Evolutionary conservation across 768 basidiomycete species (phyloP), one percentile per base, ranked within the genome.

Genomic region (Paxillus involutus): DNA sequence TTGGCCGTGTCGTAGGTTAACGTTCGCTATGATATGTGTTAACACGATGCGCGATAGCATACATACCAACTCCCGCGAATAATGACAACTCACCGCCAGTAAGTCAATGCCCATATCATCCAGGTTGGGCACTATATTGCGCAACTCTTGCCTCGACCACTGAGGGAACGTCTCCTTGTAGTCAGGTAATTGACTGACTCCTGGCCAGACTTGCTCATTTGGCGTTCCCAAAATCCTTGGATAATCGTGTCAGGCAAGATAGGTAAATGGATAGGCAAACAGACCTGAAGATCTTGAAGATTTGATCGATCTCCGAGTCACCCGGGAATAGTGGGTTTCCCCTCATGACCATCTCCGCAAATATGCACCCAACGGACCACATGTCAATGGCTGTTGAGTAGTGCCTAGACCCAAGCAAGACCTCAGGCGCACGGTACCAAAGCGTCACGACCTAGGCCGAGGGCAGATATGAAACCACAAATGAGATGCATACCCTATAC

Each of bases 321-420:
- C 97, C 97, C 21, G 97, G 96, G 81, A 99, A 99, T 12, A 98
- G 78, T 2, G 96, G 83, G 83, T 67, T 86, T 60, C 90, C 90
- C 56, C 84, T 81, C 89, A 95, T 91, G 50, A 93, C 88, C 96
- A 98, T 98, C 75, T 99, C 97, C 8, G 96, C 96, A 66, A 97
- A 93, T 69, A 99, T 98, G 67, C 95, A 98, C 0, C 90, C 97
- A 19, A 99, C 96, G n/a, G 93, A 95, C 97, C 97, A 99, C 93
- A 98, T 97, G 74, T 99, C 97, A 64, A 99, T 91, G 3, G 94
- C 92, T 2, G 97, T 99, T 14, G 93, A 88, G 74, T 99, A 99
- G 70, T 98, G 94, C 41, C 95, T 86, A 5, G 92, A 89, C 30
- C 96, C 96, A 2, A 99, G 86, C 17, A 99, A 78, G 47, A 99